A percentile compares a stretch with the other conserved stretches of the same genome.
phyloP scores from a whole-genome alignment of 192 early-diverging fungal genomes.

The Phlyctochytrium arcticum region DNA sequence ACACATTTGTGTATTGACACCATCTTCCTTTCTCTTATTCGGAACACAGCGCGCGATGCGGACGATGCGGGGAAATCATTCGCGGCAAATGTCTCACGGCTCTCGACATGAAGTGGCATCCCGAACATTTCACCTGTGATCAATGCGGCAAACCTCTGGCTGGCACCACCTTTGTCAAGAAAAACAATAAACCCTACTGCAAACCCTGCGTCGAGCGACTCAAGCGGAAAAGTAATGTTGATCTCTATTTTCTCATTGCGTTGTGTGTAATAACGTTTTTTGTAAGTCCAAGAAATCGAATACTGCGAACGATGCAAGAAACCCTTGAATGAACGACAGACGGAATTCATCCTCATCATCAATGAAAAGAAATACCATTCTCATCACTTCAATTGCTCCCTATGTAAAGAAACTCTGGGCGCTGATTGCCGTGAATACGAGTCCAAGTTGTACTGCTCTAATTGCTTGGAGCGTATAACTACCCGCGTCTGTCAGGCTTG shows the following conservation, averaged over 20 bases:
- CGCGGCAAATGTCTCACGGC: slow-evolving; percentile 43
- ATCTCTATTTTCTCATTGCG: background rate
- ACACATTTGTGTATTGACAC: background rate
- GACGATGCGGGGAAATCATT: slow-evolving; percentile 40
- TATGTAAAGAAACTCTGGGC: slow-evolving; percentile 34
- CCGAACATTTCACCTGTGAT: slow-evolving; percentile 45
- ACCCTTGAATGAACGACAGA: slow-evolving; percentile 16
- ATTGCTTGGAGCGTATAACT: slow-evolving; percentile 28
- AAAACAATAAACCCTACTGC: slow-evolving; percentile 46
- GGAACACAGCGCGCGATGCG: slow-evolving; percentile 33
- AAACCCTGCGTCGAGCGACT: slow-evolving; percentile 34
- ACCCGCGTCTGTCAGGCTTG: slow-evolving; percentile 40
- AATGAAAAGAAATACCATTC: slow-evolving; percentile 39
- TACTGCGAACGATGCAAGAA: slow-evolving; percentile 41
- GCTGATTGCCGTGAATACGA: slow-evolving; percentile 35
- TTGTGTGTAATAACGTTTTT: background rate
- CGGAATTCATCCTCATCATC: slow-evolving; percentile 18
- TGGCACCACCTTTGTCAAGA: slow-evolving; percentile 36
- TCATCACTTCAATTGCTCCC: slow-evolving; percentile 42
- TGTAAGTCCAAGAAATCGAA: slow-evolving; percentile 24
- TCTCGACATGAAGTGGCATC: slow-evolving; percentile 48
- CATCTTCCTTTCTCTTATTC: slow-evolving; percentile 6
- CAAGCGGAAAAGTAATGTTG: slow-evolving; percentile 19
- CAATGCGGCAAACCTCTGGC: slow-evolving; percentile 33
- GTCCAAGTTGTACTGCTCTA: slow-evolving; percentile 48